Conservation (phyloP, 2,329 filamentous ascomycete species). For the Corniculantispora saksenae region DNA sequence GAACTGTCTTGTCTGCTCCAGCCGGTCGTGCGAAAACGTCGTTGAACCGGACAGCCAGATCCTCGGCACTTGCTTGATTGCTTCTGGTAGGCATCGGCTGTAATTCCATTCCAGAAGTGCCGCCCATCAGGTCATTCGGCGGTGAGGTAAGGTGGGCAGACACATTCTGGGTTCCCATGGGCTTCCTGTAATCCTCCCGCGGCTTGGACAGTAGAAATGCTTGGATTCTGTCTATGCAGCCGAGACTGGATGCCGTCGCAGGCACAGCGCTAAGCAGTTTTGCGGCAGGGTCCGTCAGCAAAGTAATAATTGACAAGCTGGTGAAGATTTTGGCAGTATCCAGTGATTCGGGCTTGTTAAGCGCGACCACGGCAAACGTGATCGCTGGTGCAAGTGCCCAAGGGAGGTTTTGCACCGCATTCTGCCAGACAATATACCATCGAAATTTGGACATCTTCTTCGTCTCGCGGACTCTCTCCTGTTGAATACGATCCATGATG, state of each 20-base stretch:
- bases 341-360: slow-evolving; percentile 6
- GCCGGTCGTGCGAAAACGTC: slow-evolving; percentile 6
- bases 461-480: slow-evolving; percentile 34
- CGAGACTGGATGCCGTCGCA: slow-evolving; percentile 20
- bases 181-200: neutral
- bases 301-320: slow-evolving; percentile 25
- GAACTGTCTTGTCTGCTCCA: neutral
- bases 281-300: slow-evolving; percentile 23
- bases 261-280: slow-evolving; percentile 24
- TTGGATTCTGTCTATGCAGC: slow-evolving; percentile 25
- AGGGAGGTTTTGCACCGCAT: slow-evolving; percentile 23
- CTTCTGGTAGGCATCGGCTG: neutral
- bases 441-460: slow-evolving; percentile 15
- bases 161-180: neutral
- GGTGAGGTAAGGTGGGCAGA: neutral
- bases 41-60: neutral
- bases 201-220: slow-evolving; percentile 20
- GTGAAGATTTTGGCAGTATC: slow-evolving; percentile 24
- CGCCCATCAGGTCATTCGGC: neutral
- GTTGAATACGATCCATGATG: slow-evolving; percentile 34
- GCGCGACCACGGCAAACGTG: slow-evolving; percentile 17
- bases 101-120: neutral
- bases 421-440: slow-evolving; percentile 24
- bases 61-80: neutral
- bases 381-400: slow-evolving; percentile 22